Evolutionary conservation across 2,329 filamentous ascomycete species (phyloP).

Genomic region (Colletotrichum sidae): DNA sequence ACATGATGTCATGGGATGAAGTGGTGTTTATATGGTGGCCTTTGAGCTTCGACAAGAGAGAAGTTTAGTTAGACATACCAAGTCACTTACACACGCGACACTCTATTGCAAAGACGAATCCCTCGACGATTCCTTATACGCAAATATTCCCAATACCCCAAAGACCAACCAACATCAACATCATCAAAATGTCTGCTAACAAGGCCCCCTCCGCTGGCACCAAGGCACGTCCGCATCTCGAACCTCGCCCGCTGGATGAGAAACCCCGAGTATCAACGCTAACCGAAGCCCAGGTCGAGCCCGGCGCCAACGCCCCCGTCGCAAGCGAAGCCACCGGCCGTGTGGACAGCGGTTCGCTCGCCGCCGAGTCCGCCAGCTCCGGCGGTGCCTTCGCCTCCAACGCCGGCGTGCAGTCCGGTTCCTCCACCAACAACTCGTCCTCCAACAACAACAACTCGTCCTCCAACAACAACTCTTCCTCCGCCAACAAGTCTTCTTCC

Average conservation of each 20-base stretch:
- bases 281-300: constrained; percentile 55
- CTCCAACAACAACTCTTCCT: constrained; percentile 5
- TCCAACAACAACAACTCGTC: too few relatives aligned
- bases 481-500: constrained; percentile 51
- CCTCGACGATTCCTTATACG: background rate
- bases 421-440: too few relatives aligned
- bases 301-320: constrained; percentile 59
- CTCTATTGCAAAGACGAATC: background rate
- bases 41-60: background rate
- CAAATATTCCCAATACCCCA: background rate
- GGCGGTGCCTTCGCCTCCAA: constrained; percentile 73
- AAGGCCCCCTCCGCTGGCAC: constrained; percentile 32
- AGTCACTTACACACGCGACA: background rate
- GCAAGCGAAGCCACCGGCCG: constrained; percentile 72
- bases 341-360: constrained; percentile 77
- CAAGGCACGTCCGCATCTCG: constrained; percentile 10
- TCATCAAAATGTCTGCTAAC: constrained; percentile 17
- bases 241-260: too few relatives aligned
- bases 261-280: constrained; percentile 13
- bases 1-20: constrained; percentile 31
- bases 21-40: constrained; percentile 15
- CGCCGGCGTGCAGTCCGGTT: constrained; percentile 52
- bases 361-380: constrained; percentile 74
- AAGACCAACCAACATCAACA: constrained; percentile 5
- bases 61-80: accelerated